Conservation (phyloP, 176 grass and related monocot species). For the Puya raimondii region DNA sequence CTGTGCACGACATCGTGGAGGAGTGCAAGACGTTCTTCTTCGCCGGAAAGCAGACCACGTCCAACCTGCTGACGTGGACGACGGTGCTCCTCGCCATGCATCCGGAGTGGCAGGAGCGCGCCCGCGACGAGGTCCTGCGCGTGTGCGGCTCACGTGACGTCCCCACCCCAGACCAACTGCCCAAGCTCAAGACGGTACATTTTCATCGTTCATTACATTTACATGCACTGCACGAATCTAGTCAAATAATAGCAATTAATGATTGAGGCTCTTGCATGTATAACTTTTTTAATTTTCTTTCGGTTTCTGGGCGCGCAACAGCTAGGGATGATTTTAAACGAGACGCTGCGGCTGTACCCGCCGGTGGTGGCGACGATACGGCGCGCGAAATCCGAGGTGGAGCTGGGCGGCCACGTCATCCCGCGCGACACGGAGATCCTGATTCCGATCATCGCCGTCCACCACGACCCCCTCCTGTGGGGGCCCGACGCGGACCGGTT, state of each 20-base stretch:
- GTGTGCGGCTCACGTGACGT: slow-evolving; percentile 54
- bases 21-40: slow-evolving; percentile 98
- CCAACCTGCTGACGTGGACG: slow-evolving; percentile 91
- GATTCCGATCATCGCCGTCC: slow-evolving; percentile 74
- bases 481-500: slow-evolving; percentile 43
- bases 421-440: slow-evolving; percentile 57
- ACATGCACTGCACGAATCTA: too few species aligned
- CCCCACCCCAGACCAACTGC: slow-evolving; percentile 67
- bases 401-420: slow-evolving; percentile 39
- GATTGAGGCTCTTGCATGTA: too few species aligned
- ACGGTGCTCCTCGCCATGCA: slow-evolving; percentile 91
- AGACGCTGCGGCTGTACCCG: slow-evolving; percentile 71
- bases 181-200: slow-evolving; percentile 72
- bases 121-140: slow-evolving; percentile 71
- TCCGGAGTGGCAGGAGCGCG: slow-evolving; percentile 89
- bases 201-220: too few species aligned
- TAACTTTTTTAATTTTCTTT: too few species aligned
- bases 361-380: slow-evolving; percentile 80
- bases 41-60: slow-evolving; percentile 93
- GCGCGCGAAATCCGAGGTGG: slow-evolving; percentile 48
- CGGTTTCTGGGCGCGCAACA: slow-evolving; percentile 5
- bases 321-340: slow-evolving; percentile 70
- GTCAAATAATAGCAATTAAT: too few species aligned
- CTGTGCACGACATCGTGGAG: slow-evolving; percentile 87
- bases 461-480: slow-evolving; percentile 54